Evolutionary conservation across 1,284 basidiomycete species (phyloP), one percentile per base, ranked within the genome.

Genomic region (Ustilago hordei): DNA sequence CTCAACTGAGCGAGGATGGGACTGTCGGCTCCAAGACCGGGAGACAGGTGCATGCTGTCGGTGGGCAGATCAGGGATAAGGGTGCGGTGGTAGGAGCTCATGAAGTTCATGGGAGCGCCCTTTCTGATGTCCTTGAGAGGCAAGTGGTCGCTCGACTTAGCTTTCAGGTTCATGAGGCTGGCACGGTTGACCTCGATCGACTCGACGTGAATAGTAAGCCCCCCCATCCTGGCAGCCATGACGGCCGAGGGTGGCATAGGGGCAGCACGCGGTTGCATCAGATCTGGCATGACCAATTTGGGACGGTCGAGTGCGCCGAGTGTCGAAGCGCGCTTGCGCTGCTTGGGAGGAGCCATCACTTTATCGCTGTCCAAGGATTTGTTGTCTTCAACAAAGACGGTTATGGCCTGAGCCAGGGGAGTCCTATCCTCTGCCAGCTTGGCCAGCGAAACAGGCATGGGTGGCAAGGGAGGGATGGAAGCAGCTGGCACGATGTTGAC

Each of bases 401-500:
- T 35, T 4, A 54, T 41, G 35, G 59, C 36, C 39, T 34, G 43
- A 23, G 55, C 56, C 19, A 64, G 47, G 4, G 61, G 65, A 17
- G 66, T 62, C 48, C 47, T 55, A 47, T 60, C 67, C 19, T 54
- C 60, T 8, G 54, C 58, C 4, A 54, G 15, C 64, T 60, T 73
- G 43, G 61, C 60, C 2, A 75, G 36, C 38, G 70, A 69, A n/a
- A 70, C 43, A 1, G 75, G 71, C 67, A 75, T 69, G 0, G 68
- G 75, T 9, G 75, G 71, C 48, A 78, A 61, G 19, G 75, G 71
- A 15, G 75, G 75, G 0, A 71, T 34, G 2, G 62, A 70, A 32
- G 61, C 71, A 39, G 71, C 75, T 12, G 70, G 61, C 11, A 78
- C 71, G 12, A 78, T 35, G 59, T 67, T 78, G 52, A 71, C 75